Base-by-base conservation (phyloP, 1,284 basidiomycete species). In the Sphagnurus paluster region DNA sequence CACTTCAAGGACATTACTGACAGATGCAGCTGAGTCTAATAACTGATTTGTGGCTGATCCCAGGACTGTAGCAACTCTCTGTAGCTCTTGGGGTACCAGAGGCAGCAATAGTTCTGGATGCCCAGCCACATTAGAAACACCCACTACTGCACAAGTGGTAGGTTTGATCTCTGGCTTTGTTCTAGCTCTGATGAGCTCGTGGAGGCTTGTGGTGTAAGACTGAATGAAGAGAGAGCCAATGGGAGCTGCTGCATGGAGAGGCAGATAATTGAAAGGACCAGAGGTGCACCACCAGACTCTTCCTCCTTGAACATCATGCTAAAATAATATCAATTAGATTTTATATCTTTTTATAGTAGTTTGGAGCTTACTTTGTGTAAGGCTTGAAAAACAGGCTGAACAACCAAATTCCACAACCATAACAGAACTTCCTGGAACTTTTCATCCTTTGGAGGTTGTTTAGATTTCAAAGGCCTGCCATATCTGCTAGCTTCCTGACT, bases 281-380 rank as follows among this genome's bases (percentile, higher is more conserved):
- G 54, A 50, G 20, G 54, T 52, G 39, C 54, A 57, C 56, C 56
- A 57, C 56, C 54, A 57, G 17, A 57, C 39, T 33, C 52, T 48
- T 5, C 53, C 53, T 42, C 37, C 36, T 23, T 25, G 40, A 21
- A 52, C 35, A 16, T 37, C 26, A 39, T 52, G 38, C 50, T 52
- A 28, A 25, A 5, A 16, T 34, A 6, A 14, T 16, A 16, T 6
- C 23, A 11, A 25, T 39, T 16, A 45, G 33, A 5, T 32, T 14
- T 14, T 14, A n/a, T 14, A 32, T 13, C 17, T 1, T 10, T 24
- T 39, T 21, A 17, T 30, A 28, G n/a, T n/a, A 39, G 25, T 23
- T 29, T 14, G 28, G 9, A 21, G 24, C 45, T 24, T 39, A 47
- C 51, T 25, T 40, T 16, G 19, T 41, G 14, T 16, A 50, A 42